Conservation (phyloP, 129 eudicot genomes). For the Pseudognaphalium luteoalbum region DNA sequence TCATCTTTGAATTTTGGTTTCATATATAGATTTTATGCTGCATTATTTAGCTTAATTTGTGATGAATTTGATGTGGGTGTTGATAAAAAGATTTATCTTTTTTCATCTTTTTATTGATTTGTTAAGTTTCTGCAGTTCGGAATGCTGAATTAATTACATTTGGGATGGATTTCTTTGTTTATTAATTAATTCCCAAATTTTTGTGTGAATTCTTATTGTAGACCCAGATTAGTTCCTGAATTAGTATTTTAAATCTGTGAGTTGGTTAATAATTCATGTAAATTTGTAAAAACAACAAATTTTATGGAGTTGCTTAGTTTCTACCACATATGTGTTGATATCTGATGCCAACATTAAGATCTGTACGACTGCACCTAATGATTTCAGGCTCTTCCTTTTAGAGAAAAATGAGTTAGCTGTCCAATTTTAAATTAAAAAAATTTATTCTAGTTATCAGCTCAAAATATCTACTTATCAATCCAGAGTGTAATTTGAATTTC, state of each 20-base stretch:
- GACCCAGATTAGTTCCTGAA: neutral
- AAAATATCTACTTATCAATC: neutral
- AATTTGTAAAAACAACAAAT: too few relatives aligned
- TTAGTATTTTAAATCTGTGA: too few relatives aligned
- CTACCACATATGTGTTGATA: neutral
- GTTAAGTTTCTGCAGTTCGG: neutral
- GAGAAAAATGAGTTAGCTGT: neutral
- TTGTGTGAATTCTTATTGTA: neutral
- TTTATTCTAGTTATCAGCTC: neutral
- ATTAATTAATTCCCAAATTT: neutral
- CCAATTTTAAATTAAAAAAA: neutral
- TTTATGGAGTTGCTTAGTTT: too few relatives aligned
- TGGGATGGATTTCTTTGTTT: neutral
- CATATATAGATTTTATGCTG: neutral
- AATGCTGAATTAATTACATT: neutral
- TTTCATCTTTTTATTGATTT: neutral
- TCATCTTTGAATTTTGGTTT: neutral
- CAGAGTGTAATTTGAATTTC: slow-evolving; percentile 4
- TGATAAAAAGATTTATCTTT: neutral
- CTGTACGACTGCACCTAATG: neutral
- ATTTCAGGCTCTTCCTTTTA: neutral
- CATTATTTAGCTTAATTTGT: neutral
- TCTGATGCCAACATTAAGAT: neutral
- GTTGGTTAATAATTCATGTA: too few relatives aligned
- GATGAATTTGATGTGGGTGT: neutral